phyloP scores from a whole-genome alignment of 73 alveolate genomes.

The Uronychia binucleata region DNA sequence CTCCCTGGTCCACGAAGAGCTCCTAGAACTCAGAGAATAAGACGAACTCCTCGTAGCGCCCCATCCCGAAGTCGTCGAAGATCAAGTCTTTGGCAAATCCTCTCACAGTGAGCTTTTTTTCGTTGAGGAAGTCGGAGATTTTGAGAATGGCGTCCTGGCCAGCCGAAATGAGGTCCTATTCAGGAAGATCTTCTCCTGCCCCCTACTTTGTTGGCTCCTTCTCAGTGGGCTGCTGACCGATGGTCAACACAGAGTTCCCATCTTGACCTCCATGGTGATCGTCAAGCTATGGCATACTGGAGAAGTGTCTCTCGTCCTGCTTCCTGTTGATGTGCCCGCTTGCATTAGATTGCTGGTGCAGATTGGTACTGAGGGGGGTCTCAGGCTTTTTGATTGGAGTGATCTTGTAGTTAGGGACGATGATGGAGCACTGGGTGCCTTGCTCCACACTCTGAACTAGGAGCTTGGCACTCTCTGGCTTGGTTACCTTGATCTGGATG shows the following conservation, averaged over 20 bases:
- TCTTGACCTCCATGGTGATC: too few species aligned
- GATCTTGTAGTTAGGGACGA: too few species aligned
- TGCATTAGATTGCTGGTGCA: too few species aligned
- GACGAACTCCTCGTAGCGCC: neutral
- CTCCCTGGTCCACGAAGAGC: neutral
- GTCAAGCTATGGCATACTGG: neutral
- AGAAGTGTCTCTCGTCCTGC: neutral
- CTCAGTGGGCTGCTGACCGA: neutral
- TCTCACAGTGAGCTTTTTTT: neutral
- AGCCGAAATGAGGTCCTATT: neutral
- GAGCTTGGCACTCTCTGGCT: too few species aligned
- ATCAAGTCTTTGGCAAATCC: neutral
- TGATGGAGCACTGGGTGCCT: too few species aligned
- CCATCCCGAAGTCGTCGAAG: neutral
- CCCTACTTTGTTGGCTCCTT: neutral
- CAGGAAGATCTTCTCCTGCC: neutral
- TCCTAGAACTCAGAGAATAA: neutral
- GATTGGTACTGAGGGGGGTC: too few species aligned
- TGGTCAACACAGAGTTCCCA: too few species aligned
- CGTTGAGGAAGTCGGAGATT: neutral
- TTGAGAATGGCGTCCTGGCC: neutral
- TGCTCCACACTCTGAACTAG: too few species aligned
- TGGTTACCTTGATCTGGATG: too few species aligned
- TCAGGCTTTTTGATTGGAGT: too few species aligned
- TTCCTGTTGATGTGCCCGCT: too few species aligned